Percentiles rank a stretch among this genome's conserved stretches.
These are phyloP conservation scores for Zymoseptoria brevis DNA, from an alignment of 2,329 filamentous ascomycete species.

Conservation along the genomic window DNA sequence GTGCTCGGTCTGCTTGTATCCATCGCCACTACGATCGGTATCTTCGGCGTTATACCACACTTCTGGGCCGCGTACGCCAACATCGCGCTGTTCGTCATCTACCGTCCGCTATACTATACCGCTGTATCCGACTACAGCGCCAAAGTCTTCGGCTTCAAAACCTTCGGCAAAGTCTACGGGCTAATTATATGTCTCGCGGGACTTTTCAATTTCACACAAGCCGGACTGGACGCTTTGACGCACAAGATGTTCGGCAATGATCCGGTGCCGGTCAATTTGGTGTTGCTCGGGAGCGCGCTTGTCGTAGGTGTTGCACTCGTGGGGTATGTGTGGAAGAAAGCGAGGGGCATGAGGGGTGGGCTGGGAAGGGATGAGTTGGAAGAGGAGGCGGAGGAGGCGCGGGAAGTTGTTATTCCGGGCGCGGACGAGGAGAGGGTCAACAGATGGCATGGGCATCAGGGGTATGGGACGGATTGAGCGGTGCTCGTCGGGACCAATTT, in stretches of 20 bases:
- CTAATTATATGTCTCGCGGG: slow-evolving; percentile 81
- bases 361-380: slow-evolving; percentile 36
- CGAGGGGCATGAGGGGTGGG: slow-evolving; percentile 23
- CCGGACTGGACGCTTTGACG: slow-evolving; percentile 68
- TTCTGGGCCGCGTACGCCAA: slow-evolving; percentile 68
- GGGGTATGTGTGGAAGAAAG: slow-evolving; percentile 53
- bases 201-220: slow-evolving; percentile 75
- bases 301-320: slow-evolving; percentile 60
- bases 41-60: slow-evolving; percentile 65
- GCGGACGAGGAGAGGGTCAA: slow-evolving; percentile 20
- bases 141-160: slow-evolving; percentile 87
- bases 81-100: slow-evolving; percentile 70
- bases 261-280: slow-evolving; percentile 68
- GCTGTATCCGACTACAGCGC: slow-evolving; percentile 80
- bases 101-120: slow-evolving; percentile 85
- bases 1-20: slow-evolving; percentile 64
- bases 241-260: slow-evolving; percentile 63
- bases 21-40: slow-evolving; percentile 65
- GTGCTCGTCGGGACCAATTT: neutral
- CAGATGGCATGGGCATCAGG: slow-evolving; percentile 23
- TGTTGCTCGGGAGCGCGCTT: slow-evolving; percentile 55
- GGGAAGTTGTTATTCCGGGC: slow-evolving; percentile 32
- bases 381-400: slow-evolving; percentile 39
- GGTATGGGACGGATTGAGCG: slow-evolving; percentile 22
- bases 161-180: slow-evolving; percentile 91